Conservation (phyloP, 208 protist species). For the Phytomonas francai region DNA sequence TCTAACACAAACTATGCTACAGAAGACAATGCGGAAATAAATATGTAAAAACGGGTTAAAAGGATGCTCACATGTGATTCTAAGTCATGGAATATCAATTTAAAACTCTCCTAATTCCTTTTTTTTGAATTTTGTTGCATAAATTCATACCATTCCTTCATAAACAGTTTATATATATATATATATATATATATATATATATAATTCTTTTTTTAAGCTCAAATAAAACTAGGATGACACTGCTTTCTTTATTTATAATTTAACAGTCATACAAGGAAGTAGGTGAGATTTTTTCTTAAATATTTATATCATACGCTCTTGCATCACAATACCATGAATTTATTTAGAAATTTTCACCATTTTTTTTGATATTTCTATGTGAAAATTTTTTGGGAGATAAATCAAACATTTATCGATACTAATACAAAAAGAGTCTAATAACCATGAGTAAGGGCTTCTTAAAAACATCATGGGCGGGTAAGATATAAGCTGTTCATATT, state of each 20-base stretch:
- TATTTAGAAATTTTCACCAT: background rate
- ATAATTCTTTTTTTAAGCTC: background rate
- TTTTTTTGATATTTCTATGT: background rate
- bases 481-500: background rate
- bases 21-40: background rate
- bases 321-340: background rate
- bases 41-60: background rate
- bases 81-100: background rate
- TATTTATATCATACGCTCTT: background rate
- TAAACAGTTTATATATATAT: conserved; percentile 18
- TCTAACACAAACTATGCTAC: background rate
- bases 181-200: conserved; percentile 14
- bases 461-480: background rate
- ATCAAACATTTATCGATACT: background rate
- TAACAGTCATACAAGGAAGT: background rate
- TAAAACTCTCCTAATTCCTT: background rate
- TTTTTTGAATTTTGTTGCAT: background rate
- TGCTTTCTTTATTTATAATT: background rate
- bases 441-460: background rate
- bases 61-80: background rate
- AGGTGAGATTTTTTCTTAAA: background rate
- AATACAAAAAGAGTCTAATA: background rate
- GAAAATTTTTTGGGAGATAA: background rate
- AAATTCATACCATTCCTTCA: background rate
- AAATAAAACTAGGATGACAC: background rate